A percentile compares a stretch with the other conserved stretches of the same genome.
phyloP scores from a whole-genome alignment of 352 stramenopile genomes.

The Phytophthora multivora region DNA sequence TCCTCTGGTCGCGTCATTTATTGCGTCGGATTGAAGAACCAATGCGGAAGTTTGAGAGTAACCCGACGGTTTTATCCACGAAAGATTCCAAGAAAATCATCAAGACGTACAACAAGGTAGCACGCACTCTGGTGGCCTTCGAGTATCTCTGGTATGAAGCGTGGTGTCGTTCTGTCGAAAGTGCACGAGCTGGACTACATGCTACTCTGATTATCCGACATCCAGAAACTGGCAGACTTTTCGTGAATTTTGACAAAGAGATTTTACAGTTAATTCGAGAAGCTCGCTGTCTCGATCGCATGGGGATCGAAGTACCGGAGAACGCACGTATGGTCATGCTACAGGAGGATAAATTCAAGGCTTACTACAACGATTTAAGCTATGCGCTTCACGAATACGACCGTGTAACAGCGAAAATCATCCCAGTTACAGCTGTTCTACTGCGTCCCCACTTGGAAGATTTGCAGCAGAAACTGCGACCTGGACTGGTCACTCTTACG shows the following conservation, averaged over 20 bases:
- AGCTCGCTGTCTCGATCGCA: constrained; percentile 81
- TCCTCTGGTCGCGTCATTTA: constrained; percentile 86
- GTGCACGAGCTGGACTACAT: constrained; percentile 72
- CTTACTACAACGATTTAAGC: constrained; percentile 83
- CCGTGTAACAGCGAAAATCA: constrained; percentile 73
- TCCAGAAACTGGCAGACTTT: constrained; percentile 70
- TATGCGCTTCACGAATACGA: constrained; percentile 87
- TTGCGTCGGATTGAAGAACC: constrained; percentile 87
- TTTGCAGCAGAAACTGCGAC: constrained; percentile 73
- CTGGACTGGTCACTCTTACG: constrained; percentile 85
- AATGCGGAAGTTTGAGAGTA: constrained; percentile 89
- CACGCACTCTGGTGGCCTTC: constrained; percentile 88
- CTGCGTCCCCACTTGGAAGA: constrained; percentile 77
- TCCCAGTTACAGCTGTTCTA: constrained; percentile 60
- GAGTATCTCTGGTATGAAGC: constrained; percentile 91
- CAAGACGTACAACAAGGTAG: constrained; percentile 91
- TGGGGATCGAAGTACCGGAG: constrained; percentile 85
- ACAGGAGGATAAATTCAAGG: constrained; percentile 89
- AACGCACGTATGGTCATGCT: constrained; percentile 86
- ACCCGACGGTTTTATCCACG: constrained; percentile 80
- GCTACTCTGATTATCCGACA: constrained; percentile 88
- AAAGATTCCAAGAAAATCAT: constrained; percentile 92
- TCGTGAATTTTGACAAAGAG: constrained; percentile 91
- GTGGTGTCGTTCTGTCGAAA: constrained; percentile 84
- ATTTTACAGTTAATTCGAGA: constrained; percentile 89